Conservation (phyloP, 805 yeast genomes). For the Candida nanaspora region DNA sequence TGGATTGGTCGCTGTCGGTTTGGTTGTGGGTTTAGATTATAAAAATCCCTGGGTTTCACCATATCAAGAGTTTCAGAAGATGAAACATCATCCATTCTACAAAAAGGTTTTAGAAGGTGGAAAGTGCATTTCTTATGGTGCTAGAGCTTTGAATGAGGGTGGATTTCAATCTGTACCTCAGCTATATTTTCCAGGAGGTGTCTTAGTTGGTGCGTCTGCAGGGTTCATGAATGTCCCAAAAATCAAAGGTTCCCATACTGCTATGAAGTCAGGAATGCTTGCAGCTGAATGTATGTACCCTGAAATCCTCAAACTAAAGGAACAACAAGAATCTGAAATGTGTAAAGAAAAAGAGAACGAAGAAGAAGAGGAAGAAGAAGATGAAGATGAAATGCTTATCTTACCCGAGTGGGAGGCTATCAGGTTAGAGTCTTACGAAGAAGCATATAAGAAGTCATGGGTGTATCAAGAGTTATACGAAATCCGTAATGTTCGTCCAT, state of each 20-base stretch:
- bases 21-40: slow-evolving; percentile 94
- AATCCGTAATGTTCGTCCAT: slow-evolving; percentile 88
- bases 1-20: slow-evolving; percentile 81
- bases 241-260: slow-evolving; percentile 96
- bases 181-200: slow-evolving; percentile 92
- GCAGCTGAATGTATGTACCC: slow-evolving; percentile 82
- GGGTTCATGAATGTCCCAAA: slow-evolving; percentile 97
- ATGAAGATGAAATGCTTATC: slow-evolving; percentile 27
- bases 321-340: slow-evolving; percentile 32
- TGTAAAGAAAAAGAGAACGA: slow-evolving; percentile 25
- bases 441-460: slow-evolving; percentile 72
- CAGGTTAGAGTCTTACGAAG: slow-evolving; percentile 54
- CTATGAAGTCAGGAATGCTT: slow-evolving; percentile 90
- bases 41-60: slow-evolving; percentile 94
- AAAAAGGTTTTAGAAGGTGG: slow-evolving; percentile 74
- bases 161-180: slow-evolving; percentile 92
- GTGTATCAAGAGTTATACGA: slow-evolving; percentile 73
- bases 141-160: slow-evolving; percentile 96
- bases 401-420: slow-evolving; percentile 35
- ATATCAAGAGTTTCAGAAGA: slow-evolving; percentile 87
- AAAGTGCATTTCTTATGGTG: slow-evolving; percentile 88
- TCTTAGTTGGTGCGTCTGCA: slow-evolving; percentile 90
- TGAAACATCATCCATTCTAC: slow-evolving; percentile 90
- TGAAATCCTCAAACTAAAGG: slow-evolving; percentile 38
- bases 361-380: slow-evolving; percentile 32